Base-by-base conservation (phyloP, 495 filamentous ascomycete species). In the Xylaria longipes region DNA sequence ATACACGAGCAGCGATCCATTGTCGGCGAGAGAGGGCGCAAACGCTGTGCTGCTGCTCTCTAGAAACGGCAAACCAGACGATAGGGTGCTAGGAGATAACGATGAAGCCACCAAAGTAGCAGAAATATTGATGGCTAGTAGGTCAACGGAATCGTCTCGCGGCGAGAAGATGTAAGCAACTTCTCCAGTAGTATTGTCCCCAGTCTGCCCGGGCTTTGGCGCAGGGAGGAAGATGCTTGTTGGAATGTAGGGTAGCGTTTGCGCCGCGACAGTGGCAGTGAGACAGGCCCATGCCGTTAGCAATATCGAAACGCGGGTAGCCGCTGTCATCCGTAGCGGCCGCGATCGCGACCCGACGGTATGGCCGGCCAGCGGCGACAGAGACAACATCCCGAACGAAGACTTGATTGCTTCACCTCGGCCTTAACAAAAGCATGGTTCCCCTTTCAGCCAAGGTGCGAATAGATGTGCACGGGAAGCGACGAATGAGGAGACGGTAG, bases 171-270 rank as follows among this genome's bases (percentile, higher is more conserved):
- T 83, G 77, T 94, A 95, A 43, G 79, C 82, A n/a, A 76, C 48
- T 43, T 76, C 60, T 46, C 62, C 50, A 31, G 66, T 74, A 48
- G 57, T 70, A 73, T 72, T 73, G 58, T 74, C 70, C 48, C 65
- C 70, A 17, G 70, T 68, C 58, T 74, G 83, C 79, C 67, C 85
- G 69, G 84, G 78, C 72, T 84, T 84, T 50, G 86, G 82, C 39
- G 80, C 77, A 14, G 87, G 78, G 5, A 91, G 82, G 41, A 93
- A 83, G 57, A 95, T 85, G 29, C 84, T 87, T 0, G 94, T 92
- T 0, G 94, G 93, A 31, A 87, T 89, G 83, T 97, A 97, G 39
- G 93, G 93, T 31, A 93, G 83, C 29, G 83, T 79, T 68, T 85
- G 76, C 41, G 80, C 74, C 25, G 71, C 71, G 43, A 52, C 37